Evolutionary conservation across 768 basidiomycete genomes (phyloP).

Genomic region (Amanita pseudoporphyria): DNA sequence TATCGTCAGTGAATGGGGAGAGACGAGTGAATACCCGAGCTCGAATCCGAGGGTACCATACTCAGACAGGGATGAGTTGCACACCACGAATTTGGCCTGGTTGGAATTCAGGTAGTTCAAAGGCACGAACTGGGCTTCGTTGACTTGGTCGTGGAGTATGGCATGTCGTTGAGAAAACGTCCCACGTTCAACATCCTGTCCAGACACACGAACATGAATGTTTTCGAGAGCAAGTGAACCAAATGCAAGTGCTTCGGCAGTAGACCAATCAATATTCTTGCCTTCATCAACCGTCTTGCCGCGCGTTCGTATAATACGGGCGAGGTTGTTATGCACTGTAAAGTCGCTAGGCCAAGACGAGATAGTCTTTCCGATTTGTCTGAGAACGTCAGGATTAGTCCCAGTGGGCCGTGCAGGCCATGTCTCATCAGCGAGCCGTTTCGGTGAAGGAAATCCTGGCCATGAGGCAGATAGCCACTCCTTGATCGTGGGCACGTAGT

Average conservation of each 20-base stretch:
- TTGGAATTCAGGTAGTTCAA: constrained; percentile 79
- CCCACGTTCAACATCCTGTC: constrained; percentile 97
- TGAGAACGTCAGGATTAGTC: constrained; percentile 61
- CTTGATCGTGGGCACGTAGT: constrained; percentile 89
- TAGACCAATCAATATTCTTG: constrained; percentile 92
- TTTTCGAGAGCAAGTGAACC: constrained; percentile 90
- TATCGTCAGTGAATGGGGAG: constrained; percentile 83
- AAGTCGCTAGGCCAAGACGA: constrained; percentile 82
- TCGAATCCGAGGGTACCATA: constrained; percentile 94
- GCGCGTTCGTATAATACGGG: constrained; percentile 79
- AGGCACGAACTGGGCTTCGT: constrained; percentile 83
- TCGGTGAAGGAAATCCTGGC: constrained; percentile 98
- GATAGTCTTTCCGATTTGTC: constrained; percentile 80
- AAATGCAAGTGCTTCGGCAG: constrained; percentile 95
- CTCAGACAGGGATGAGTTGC: constrained; percentile 96
- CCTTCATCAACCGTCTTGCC: constrained; percentile 92
- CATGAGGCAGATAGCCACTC: constrained; percentile 98
- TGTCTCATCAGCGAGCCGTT: constrained; percentile 85
- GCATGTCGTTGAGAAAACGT: constrained; percentile 99
- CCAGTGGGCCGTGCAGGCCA: constrained; percentile 91
- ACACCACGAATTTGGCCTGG: constrained; percentile 91
- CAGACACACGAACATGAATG: constrained; percentile 89
- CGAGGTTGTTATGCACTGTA: constrained; percentile 84
- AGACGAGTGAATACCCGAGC: constrained; percentile 96
- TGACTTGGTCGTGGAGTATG: constrained; percentile 91